Base-by-base conservation (phyloP, 2,329 filamentous ascomycete species). In the Colletotrichum musae region DNA sequence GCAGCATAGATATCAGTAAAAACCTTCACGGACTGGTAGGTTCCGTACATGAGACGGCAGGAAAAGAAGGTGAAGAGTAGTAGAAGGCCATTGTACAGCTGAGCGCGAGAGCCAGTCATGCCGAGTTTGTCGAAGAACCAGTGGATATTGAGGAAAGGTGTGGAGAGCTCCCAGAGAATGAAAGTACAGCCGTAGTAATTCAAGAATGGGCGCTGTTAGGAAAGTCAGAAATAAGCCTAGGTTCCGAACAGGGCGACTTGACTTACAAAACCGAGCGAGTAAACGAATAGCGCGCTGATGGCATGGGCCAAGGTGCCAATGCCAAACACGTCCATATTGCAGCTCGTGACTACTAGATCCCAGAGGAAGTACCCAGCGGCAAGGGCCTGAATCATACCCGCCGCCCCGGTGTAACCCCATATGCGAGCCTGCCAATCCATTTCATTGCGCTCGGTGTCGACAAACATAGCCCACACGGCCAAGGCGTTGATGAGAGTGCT, bases 41-140 rank as follows among this genome's bases (percentile, higher is more conserved):
- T 92, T 56, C 94, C 94, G 86, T 92, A 97, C 67, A 94, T 82
- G 12, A 97, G 86, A 66, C 93, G 92, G 78, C 91, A 93, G 71
- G 84, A 87, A 81, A 95, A 94, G 81, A 96, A 96, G 56, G 88
- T 93, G 72, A 84, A 80, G 60, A 95, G 88, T 4, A 96, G 88
- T 65, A 88, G 76, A 70, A 94, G 85, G 74, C 93, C 93, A 75
- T 96, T 96, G 80, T 93, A 90, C 32, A 95, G 86, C 82, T 96
- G 94, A 26, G 89, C 80, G 61, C 84, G 86, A 21, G 91, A 90
- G 43, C 94, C 94, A 0, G 94, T 96, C 86, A 94, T 90, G 75
- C 89, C 87, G 68, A 95, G 84, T 83, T 97, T 97, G 81, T 97
- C 94, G 81, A 93, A 93, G 84, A 96, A 96, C 94, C 94, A 97